Conservation (phyloP, 768 basidiomycete species). For the Mycena latifolia region DNA sequence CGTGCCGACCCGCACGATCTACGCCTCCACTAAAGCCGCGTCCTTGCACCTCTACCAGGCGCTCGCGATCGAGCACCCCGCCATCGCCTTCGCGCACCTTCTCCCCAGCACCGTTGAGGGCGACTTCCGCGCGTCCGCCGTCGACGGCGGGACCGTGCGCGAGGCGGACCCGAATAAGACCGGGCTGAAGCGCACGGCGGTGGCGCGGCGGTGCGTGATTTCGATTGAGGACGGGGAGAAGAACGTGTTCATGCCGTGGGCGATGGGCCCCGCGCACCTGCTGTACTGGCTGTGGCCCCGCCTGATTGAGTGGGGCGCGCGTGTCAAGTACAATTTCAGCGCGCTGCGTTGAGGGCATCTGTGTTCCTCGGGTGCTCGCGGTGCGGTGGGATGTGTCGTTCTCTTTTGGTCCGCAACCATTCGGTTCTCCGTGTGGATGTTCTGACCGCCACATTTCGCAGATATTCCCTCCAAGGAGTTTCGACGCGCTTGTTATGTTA, state of each 20-base stretch:
- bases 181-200: constrained; percentile 70
- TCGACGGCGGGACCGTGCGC: constrained; percentile 64
- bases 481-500: too few relatives aligned
- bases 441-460: too few relatives aligned
- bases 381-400: too few relatives aligned
- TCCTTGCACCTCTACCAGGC: constrained; percentile 83
- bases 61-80: constrained; percentile 84
- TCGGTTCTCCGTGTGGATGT: too few relatives aligned
- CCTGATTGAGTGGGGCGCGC: constrained; percentile 68
- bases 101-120: constrained; percentile 83
- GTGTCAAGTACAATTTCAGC: constrained; percentile 74
- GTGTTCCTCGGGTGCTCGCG: too few relatives aligned
- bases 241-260: constrained; percentile 68
- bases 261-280: constrained; percentile 62
- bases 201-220: constrained; percentile 69
- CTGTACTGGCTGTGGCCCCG: constrained; percentile 76
- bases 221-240: constrained; percentile 72
- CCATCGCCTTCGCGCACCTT: constrained; percentile 70
- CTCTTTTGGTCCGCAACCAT: too few relatives aligned
- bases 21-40: constrained; percentile 87
- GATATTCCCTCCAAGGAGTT: too few relatives aligned
- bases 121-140: constrained; percentile 83
- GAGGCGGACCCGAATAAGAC: constrained; percentile 67
- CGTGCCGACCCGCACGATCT: constrained; percentile 87
- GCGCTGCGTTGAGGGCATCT: constrained; percentile 1